Conservation (phyloP, 179 eudicot species). For the Actinidia arguta region DNA sequence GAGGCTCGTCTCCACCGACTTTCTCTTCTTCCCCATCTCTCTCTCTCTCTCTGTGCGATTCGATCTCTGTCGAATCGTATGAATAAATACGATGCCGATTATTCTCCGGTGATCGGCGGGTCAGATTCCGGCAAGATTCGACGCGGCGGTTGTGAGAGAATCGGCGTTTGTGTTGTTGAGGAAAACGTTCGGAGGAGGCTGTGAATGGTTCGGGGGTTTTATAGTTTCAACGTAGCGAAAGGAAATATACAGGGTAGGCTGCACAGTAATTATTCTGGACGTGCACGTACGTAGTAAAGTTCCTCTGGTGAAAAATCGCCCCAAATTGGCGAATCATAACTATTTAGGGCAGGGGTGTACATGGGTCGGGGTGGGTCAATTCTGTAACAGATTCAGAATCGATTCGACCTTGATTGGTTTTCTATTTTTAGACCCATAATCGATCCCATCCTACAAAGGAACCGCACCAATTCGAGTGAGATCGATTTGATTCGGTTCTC, state of each 20-base stretch:
- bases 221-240: not conserved
- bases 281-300: too few species aligned
- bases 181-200: not conserved
- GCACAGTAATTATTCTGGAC: constrained; percentile 1
- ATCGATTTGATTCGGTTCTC: too few species aligned
- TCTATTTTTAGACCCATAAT: too few species aligned
- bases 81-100: not conserved
- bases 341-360: too few species aligned
- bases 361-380: too few species aligned
- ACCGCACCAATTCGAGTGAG: too few species aligned
- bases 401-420: too few species aligned
- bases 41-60: not conserved
- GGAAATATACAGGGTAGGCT: not conserved
- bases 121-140: constrained; percentile 5
- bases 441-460: too few species aligned
- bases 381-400: too few species aligned
- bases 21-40: constrained; percentile 77
- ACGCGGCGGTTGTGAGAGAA: not conserved
- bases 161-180: not conserved
- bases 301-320: too few species aligned
- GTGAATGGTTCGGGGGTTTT: not conserved
- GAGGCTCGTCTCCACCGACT: constrained; percentile 61
- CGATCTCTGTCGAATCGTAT: constrained; percentile 13
- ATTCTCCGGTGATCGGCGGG: constrained; percentile 5
- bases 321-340: too few species aligned